Conservation (phyloP, 2,329 filamentous ascomycete genomes). For the Pseudogymnoascus destructans region DNA sequence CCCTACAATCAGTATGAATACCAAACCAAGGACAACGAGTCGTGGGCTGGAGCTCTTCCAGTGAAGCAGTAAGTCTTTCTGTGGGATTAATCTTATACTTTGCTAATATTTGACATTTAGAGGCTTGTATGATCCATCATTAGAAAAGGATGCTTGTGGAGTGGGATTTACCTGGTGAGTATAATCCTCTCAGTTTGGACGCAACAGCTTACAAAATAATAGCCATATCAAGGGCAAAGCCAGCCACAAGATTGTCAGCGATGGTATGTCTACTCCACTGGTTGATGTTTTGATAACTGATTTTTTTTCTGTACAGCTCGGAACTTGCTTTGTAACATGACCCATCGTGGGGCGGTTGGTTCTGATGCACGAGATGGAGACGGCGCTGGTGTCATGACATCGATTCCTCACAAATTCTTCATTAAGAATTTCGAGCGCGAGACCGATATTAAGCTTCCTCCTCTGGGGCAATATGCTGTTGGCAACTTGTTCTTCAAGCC, state of each 20-base stretch:
- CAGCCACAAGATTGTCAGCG: conserved; percentile 97
- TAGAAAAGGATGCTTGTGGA: conserved; percentile 99
- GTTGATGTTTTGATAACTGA: conserved; percentile 24
- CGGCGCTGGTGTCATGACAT: conserved; percentile 98
- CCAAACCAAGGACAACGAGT: conserved; percentile 69
- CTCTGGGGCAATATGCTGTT: conserved; percentile 85
- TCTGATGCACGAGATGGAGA: conserved; percentile 97
- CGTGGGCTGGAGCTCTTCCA: conserved; percentile 89
- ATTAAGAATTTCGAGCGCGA: conserved; percentile 95
- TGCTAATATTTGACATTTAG: conserved; percentile 24
- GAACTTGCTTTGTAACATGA: conserved; percentile 98
- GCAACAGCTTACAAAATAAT: conserved; percentile 16
- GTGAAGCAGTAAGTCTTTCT: conserved; percentile 62
- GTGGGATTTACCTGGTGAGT: conserved; percentile 95
- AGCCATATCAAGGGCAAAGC: conserved; percentile 95
- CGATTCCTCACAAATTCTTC: conserved; percentile 96
- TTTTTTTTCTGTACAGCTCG: conserved; percentile 43
- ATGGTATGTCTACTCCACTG: conserved; percentile 51
- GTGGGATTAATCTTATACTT: neutral
- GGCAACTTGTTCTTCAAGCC: conserved; percentile 99
- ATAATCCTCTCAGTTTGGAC: neutral
- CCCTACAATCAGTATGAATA: conserved; percentile 67
- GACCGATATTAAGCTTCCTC: conserved; percentile 74
- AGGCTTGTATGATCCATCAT: conserved; percentile 87
- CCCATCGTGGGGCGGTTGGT: conserved; percentile 94